Percentiles rank a stretch among this genome's conserved stretches.
Evolutionary conservation across 768 basidiomycete species (phyloP).

Genomic region (Mycena olivaceomarginata): DNA sequence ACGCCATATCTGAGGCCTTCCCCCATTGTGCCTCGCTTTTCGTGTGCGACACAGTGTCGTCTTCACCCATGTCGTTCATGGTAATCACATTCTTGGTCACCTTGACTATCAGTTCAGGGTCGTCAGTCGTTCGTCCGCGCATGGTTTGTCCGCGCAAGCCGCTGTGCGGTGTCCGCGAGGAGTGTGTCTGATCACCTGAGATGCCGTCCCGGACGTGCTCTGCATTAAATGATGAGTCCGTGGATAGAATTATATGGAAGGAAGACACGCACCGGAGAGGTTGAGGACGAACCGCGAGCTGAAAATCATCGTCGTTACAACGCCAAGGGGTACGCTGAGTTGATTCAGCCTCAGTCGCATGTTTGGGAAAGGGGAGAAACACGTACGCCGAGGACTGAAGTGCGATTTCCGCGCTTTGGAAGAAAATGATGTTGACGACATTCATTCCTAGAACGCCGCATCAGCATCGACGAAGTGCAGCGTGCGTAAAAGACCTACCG

Average conservation of each 20-base stretch:
- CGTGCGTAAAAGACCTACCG: not conserved
- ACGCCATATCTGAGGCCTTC: not conserved
- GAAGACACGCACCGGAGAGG: constrained; percentile 37
- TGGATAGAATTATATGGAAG: not conserved
- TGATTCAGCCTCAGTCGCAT: not conserved
- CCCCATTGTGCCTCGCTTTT: not conserved
- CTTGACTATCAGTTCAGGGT: constrained; percentile 18
- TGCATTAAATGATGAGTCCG: not conserved
- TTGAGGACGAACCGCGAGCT: constrained; percentile 42
- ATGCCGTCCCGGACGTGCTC: constrained; percentile 35
- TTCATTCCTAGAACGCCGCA: constrained; percentile 27
- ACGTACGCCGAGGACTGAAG: constrained; percentile 34
- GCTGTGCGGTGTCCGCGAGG: constrained; percentile 22
- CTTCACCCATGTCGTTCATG: constrained; percentile 39
- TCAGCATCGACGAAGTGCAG: too few relatives aligned
- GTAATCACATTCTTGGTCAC: constrained; percentile 34
- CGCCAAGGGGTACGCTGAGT: constrained; percentile 14
- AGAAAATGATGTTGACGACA: constrained; percentile 37
- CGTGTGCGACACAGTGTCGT: constrained; percentile 7
- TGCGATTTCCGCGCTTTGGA: constrained; percentile 10
- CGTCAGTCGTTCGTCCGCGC: not conserved
- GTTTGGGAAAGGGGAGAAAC: not conserved
- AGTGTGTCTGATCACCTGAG: constrained; percentile 28
- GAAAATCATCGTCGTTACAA: constrained; percentile 41
- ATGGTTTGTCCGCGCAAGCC: not conserved